Percentiles rank a stretch among this genome's conserved stretches.
Evolutionary conservation across 2,329 filamentous ascomycete species (phyloP).

Genomic region (Claviceps pazoutovae): DNA sequence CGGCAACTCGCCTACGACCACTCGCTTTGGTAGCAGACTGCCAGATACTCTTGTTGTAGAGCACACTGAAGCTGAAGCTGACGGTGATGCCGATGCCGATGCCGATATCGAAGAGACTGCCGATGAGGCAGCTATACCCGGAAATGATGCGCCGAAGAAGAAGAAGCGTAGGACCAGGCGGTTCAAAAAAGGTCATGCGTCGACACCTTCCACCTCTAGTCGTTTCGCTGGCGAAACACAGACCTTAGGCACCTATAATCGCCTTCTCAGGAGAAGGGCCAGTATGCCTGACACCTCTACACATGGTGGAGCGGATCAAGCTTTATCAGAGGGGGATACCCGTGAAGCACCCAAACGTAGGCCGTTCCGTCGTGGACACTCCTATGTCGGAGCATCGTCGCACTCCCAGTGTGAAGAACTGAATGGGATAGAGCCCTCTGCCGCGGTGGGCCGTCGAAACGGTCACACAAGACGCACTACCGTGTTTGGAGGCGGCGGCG

Average conservation of each 20-base stretch:
- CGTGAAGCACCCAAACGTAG: slow-evolving; percentile 42
- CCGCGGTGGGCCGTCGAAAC: slow-evolving; percentile 33
- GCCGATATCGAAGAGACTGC: slow-evolving; percentile 46
- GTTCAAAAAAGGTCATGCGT: slow-evolving; percentile 39
- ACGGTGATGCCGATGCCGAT: slow-evolving; percentile 20
- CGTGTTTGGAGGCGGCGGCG: slow-evolving; percentile 49
- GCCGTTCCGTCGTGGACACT: slow-evolving; percentile 41
- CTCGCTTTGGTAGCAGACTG: slow-evolving; percentile 32
- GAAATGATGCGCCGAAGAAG: slow-evolving; percentile 27
- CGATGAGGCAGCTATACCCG: slow-evolving; percentile 49
- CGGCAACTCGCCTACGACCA: slow-evolving; percentile 32
- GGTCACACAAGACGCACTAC: slow-evolving; percentile 54
- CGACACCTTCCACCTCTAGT: slow-evolving; percentile 52
- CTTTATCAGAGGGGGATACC: slow-evolving; percentile 63
- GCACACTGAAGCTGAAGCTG: slow-evolving; percentile 10
- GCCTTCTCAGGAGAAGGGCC: slow-evolving; percentile 47
- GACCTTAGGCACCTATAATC: slow-evolving; percentile 26
- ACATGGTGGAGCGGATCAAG: slow-evolving; percentile 39
- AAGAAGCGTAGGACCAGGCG: slow-evolving; percentile 50
- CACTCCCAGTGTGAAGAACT: slow-evolving; percentile 31
- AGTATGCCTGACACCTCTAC: slow-evolving; percentile 46
- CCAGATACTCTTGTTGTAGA: slow-evolving; percentile 41
- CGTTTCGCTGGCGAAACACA: slow-evolving; percentile 29
- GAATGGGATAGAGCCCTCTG: slow-evolving; percentile 38
- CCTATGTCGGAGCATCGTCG: slow-evolving; percentile 39